Evolutionary conservation across 768 basidiomycete species (phyloP), one percentile per base, ranked within the genome.

Genomic region (Rhodotorula diobovata): DNA sequence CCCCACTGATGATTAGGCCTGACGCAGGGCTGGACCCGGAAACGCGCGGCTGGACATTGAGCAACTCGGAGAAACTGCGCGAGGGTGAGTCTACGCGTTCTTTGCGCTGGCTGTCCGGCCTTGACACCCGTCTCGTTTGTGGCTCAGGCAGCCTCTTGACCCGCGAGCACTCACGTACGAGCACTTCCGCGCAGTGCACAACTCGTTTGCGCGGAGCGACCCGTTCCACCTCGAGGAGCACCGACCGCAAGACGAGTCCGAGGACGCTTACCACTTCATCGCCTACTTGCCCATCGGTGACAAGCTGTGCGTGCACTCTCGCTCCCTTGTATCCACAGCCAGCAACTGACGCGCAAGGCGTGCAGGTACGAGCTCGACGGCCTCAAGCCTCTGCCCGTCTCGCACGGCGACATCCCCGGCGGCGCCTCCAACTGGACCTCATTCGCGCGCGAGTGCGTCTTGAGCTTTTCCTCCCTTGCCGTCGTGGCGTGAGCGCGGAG

Each of bases 261-360:
- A 88, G 78, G 96, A 98, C 77, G 94, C 94, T 21, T 99, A 95
- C 80, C 95, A 99, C 77, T 99, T 98, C 78, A 88, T 98, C 53
- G 89, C 95, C 20, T 99, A 97, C 80, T 82, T 95, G 59, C 95
- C 95, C 9, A 82, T 87, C 54, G 84, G 88, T 80, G 95, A 90
- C 30, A 84, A 85, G 34, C 81, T 99, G 55, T 53, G 48, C 48
- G 48, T 46, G 12, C 9, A 14, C 45, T 8, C 12, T n/a, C 11
- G 20, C 11, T n/a, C 1, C 28, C 11, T 11, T 10, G 11, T n/a
- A 3, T 50, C 48, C 48, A 25, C 21, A 8, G 23, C 6, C 23
- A 12, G 5, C 18, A 8, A 25, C 48, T 9, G 39, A 41, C 39
- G 8, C 39, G 15, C 41, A 18, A 43, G 41, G 1, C 9, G 11